phyloP scores from a whole-genome alignment of 352 stramenopile genomes.

The Phytophthora pistaciae region DNA sequence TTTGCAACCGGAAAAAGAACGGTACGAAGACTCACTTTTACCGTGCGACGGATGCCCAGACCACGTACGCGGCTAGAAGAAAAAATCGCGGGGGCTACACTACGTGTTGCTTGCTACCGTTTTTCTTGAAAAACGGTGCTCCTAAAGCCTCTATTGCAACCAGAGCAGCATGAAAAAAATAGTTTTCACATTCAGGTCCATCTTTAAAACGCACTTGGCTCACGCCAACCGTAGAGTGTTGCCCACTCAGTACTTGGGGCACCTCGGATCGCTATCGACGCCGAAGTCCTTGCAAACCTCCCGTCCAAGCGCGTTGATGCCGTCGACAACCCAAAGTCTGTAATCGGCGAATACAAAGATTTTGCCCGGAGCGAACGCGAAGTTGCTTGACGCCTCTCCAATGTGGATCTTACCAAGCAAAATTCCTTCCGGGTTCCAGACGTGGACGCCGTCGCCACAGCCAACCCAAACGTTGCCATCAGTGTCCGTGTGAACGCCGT shows the following conservation, averaged over 20 bases:
- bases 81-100: too few species aligned
- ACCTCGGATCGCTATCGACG: constrained; percentile 12
- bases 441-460: constrained; percentile 16
- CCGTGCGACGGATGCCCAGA: too few species aligned
- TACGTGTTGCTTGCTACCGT: too few species aligned
- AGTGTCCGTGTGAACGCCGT: constrained; percentile 15
- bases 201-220: too few species aligned
- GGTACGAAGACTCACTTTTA: too few species aligned
- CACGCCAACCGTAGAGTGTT: too few species aligned
- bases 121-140: too few species aligned
- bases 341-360: constrained; percentile 19
- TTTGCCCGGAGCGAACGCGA: constrained; percentile 19
- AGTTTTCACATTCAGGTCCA: too few species aligned
- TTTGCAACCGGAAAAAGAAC: too few species aligned
- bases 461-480: constrained; percentile 19
- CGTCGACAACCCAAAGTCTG: constrained; percentile 15
- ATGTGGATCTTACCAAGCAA: constrained; percentile 17
- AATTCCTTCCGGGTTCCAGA: constrained; percentile 15
- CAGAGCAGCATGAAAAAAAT: too few species aligned
- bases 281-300: constrained; percentile 26
- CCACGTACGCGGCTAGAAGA: too few species aligned
- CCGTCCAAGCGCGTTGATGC: constrained; percentile 15
- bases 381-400: constrained; percentile 17
- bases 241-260: not conserved
- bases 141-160: too few species aligned